Conservation (phyloP, 352 stramenopile species). For the Phytopythium aichiense region DNA sequence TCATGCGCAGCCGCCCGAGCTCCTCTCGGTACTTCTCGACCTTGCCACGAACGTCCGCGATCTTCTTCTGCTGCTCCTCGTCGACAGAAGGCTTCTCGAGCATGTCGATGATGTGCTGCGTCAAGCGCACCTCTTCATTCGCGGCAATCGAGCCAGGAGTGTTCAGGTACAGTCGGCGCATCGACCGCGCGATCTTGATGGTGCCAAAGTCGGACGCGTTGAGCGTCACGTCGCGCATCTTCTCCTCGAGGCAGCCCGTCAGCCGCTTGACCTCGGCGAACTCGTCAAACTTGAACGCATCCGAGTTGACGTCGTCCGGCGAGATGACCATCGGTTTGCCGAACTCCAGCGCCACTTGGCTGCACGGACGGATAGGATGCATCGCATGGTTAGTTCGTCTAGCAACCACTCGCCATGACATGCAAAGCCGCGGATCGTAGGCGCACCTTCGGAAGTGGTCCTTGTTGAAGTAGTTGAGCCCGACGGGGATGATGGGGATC, state of each 20-base stretch:
- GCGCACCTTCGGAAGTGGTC: slow-evolving; percentile 57
- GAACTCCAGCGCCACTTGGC: slow-evolving; percentile 71
- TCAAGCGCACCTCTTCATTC: slow-evolving; percentile 70
- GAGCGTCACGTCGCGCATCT: slow-evolving; percentile 47
- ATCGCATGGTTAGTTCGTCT: not conserved
- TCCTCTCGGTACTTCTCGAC: slow-evolving; percentile 58
- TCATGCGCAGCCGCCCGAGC: slow-evolving; percentile 51
- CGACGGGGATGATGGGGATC: slow-evolving; percentile 66
- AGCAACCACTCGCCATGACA: too few relatives aligned
- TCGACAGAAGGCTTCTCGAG: slow-evolving; percentile 45
- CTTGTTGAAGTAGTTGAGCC: slow-evolving; percentile 84
- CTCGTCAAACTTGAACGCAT: slow-evolving; percentile 30
- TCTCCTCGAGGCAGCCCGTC: slow-evolving; percentile 28
- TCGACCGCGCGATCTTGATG: slow-evolving; percentile 51
- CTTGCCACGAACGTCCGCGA: slow-evolving; percentile 39
- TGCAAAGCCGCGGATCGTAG: too few relatives aligned
- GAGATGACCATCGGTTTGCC: slow-evolving; percentile 49
- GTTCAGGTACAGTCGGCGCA: slow-evolving; percentile 68
- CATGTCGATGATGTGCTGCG: slow-evolving; percentile 75
- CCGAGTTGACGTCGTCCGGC: slow-evolving; percentile 25
- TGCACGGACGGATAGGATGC: slow-evolving; percentile 7
- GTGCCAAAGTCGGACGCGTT: slow-evolving; percentile 68
- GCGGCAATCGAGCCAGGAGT: slow-evolving; percentile 55
- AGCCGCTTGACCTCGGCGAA: slow-evolving; percentile 37
- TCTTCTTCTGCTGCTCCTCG: slow-evolving; percentile 31